Evolutionary conservation across 371 early-diverging fungal genomes (phyloP).

Genomic region (Mucor velutinosus): DNA sequence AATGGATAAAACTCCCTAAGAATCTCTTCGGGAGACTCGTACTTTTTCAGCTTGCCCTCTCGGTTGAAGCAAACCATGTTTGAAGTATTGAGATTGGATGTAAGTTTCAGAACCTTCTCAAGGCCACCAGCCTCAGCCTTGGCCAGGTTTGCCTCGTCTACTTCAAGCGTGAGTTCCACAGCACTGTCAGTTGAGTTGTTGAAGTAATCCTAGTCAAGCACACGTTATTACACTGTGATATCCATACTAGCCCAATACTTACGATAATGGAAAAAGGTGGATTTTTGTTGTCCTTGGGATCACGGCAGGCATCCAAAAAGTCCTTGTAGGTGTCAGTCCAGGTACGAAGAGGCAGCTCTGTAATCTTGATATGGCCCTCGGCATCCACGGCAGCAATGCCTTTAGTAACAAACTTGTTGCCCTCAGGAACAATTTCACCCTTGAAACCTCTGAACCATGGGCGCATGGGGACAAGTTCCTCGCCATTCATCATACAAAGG

Average conservation of each 20-base stretch:
- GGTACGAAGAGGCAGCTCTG: conserved; percentile 93
- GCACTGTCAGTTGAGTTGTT: conserved; percentile 83
- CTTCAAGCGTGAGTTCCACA: conserved; percentile 85
- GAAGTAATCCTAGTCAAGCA: conserved; percentile 59
- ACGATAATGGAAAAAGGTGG: conserved; percentile 22
- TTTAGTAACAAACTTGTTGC: conserved; percentile 69
- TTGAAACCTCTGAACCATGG: conserved; percentile 99
- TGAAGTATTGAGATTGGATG: conserved; percentile 69
- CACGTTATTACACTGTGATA: not conserved
- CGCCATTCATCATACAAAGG: conserved; percentile 78
- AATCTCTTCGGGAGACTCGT: conserved; percentile 82
- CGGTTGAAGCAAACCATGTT: conserved; percentile 99
- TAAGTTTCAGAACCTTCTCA: conserved; percentile 85
- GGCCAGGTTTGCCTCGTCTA: conserved; percentile 71
- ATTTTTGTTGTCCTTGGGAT: conserved; percentile 44
- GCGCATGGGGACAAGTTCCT: conserved; percentile 77
- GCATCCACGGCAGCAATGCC: conserved; percentile 77
- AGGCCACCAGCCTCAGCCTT: conserved; percentile 79
- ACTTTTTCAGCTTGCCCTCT: conserved; percentile 89
- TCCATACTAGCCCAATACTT: not conserved
- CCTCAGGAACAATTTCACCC: conserved; percentile 65
- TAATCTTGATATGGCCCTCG: conserved; percentile 83
- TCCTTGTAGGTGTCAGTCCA: conserved; percentile 98
- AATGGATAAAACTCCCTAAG: conserved; percentile 92
- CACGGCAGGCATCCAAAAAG: conserved; percentile 68